Percentiles rank a stretch among this genome's conserved stretches.
Conservation (phyloP, 129 eudicot species). For the Saposhnikovia divaricata region DNA sequence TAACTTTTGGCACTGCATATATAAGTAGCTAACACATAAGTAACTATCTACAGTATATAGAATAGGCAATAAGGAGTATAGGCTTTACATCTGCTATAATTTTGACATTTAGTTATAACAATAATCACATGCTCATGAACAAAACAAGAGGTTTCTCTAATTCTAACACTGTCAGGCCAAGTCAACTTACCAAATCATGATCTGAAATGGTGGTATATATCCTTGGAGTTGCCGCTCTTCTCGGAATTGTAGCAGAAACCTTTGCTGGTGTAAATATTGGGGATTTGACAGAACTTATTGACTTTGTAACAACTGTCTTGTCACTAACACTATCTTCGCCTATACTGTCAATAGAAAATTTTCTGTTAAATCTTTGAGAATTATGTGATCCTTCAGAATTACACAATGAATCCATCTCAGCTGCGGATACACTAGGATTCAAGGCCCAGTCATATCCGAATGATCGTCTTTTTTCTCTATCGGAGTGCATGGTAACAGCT, state of each 20-base stretch:
- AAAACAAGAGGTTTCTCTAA: too few relatives aligned
- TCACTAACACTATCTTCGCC: conserved; percentile 28
- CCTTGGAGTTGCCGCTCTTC: conserved; percentile 46
- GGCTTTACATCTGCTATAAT: neutral
- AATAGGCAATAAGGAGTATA: neutral
- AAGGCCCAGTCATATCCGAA: conserved; percentile 60
- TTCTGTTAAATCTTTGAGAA: conserved; percentile 32
- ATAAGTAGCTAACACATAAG: neutral
- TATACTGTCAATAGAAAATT: conserved; percentile 38
- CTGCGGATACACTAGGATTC: conserved; percentile 85
- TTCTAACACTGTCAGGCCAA: neutral
- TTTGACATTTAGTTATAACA: neutral
- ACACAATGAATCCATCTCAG: conserved; percentile 48
- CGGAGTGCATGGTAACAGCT: conserved; percentile 27
- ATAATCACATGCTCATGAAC: neutral
- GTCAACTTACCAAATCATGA: conserved; percentile 47
- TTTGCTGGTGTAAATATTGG: conserved; percentile 38
- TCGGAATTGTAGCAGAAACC: conserved; percentile 34
- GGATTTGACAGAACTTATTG: conserved; percentile 30
- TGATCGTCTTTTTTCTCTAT: conserved; percentile 50
- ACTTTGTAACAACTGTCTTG: conserved; percentile 33
- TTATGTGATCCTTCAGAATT: conserved; percentile 34
- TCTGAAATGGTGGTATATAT: conserved; percentile 39
- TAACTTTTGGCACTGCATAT: conserved; percentile 49
- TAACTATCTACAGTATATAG: neutral